Base-by-base conservation (phyloP, 2,329 filamentous ascomycete species). In the Nemania abortiva region DNA sequence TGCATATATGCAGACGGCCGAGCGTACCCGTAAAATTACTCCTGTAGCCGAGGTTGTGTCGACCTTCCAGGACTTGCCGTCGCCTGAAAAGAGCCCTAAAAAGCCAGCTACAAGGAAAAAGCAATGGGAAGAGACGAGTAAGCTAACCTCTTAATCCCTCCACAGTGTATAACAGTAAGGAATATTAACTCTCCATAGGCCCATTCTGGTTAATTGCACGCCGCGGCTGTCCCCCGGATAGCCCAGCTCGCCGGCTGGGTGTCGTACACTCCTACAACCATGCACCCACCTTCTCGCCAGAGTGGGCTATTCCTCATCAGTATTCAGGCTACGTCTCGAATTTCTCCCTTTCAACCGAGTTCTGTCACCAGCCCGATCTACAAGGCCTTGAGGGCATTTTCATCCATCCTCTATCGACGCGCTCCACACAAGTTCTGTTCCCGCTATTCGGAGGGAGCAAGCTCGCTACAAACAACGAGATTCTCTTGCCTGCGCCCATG, bases 401-500 rank as follows among this genome's bases (percentile, higher is more conserved):
- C 54, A 89, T 91, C 74, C 84, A 87, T 56, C 88, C 89, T 0
- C 82, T 90, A 24, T 86, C 85, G 11, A 85, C 87, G 0, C 82
- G 85, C 1, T 83, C 88, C 1, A 90, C 88, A 47, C 85, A 85
- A 69, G 82, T 85, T 5, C 79, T 92, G 20, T 85, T 91, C 53
- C 90, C 90, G 22, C 83, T 92, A 76, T 92, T 92, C 71, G 87
- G 89, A 52, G 90, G 90, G 68, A 91, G 89, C 79, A 92, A 92
- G 76, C 82, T 91, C 45, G 85, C 86, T 20, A 86, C 90, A 70
- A 92, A 92, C 81, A 92, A 90, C 75, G 90, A 92, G 72, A 91
- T 92, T 69, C 82, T 92, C 15, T 86, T 92, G 18, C 90, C 90
- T 0, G 89, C 90, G 0, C 88, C 89, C 58, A 91, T 91, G 85